These are phyloP conservation scores for Penicillium cinerascens DNA, from an alignment of 495 filamentous ascomycete species.

Conservation along the genomic window DNA sequence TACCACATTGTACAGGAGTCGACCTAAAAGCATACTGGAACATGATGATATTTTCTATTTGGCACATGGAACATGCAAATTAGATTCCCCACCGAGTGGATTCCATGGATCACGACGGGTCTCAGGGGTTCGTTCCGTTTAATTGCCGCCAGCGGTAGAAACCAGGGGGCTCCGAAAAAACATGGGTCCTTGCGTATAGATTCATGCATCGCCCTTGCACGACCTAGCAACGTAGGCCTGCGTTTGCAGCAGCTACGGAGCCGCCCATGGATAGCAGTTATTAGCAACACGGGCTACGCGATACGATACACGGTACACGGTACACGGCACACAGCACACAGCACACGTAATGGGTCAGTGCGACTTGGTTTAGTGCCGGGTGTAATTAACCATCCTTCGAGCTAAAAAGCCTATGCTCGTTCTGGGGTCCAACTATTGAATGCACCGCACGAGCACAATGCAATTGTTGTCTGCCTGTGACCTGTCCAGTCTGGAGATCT, in stretches of 20 bases:
- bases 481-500: not conserved
- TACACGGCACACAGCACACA: too few relatives aligned
- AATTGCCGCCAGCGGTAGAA: not conserved
- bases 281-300: not conserved
- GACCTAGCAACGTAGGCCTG: not conserved
- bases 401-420: not conserved
- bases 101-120: slow-evolving; percentile 7
- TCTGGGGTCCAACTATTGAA: not conserved
- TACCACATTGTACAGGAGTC: not conserved
- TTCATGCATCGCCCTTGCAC: not conserved
- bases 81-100: slow-evolving; percentile 24
- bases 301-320: too few relatives aligned
- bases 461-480: not conserved
- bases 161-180: not conserved
- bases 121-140: slow-evolving; percentile 27
- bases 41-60: not conserved
- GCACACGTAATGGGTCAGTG: too few relatives aligned
- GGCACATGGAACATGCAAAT: not conserved
- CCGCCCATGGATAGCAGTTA: not conserved
- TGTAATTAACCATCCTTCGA: slow-evolving; percentile 4
- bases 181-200: slow-evolving; percentile 6
- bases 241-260: not conserved
- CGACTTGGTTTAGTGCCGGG: not conserved
- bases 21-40: slow-evolving; percentile 1
- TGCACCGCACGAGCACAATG: not conserved